A percentile compares a stretch with the other conserved stretches of the same genome.
These are phyloP conservation scores for Pterulicium gracile DNA, from an alignment of 1,284 basidiomycete species.

Conservation along the genomic window DNA sequence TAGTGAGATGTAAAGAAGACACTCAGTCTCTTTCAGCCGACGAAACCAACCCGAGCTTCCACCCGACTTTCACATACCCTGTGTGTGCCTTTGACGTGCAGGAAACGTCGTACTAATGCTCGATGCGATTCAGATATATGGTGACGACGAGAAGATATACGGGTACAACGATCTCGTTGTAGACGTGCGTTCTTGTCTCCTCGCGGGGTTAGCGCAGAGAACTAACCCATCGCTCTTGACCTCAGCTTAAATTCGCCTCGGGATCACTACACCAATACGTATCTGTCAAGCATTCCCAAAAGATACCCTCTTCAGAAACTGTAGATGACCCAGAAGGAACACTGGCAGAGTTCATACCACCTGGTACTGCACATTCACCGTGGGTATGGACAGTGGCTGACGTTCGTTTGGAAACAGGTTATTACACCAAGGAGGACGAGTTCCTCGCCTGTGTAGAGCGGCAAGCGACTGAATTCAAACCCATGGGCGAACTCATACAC, in stretches of 20 bases:
- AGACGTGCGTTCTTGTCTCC: slow-evolving; percentile 44
- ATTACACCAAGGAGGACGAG: slow-evolving; percentile 50
- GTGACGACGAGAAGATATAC: slow-evolving; percentile 94
- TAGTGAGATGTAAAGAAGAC: slow-evolving; percentile 5
- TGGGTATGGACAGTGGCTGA: neutral
- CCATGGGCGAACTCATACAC: slow-evolving; percentile 66
- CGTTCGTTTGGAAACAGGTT: slow-evolving; percentile 30
- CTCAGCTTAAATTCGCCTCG: slow-evolving; percentile 72
- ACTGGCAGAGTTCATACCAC: slow-evolving; percentile 71
- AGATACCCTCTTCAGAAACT: slow-evolving; percentile 60
- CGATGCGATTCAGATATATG: slow-evolving; percentile 58
- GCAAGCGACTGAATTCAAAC: slow-evolving; percentile 68
- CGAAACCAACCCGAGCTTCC: slow-evolving; percentile 55
- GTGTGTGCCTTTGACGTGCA: slow-evolving; percentile 28
- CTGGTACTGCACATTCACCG: slow-evolving; percentile 31
- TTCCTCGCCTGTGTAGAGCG: slow-evolving; percentile 64
- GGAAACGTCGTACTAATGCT: neutral
- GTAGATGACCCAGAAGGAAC: slow-evolving; percentile 83
- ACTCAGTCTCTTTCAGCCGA: slow-evolving; percentile 57
- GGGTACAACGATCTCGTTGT: slow-evolving; percentile 81
- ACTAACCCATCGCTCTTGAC: neutral
- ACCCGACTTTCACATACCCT: slow-evolving; percentile 83
- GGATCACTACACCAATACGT: slow-evolving; percentile 78
- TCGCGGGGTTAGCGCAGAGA: slow-evolving; percentile 3
- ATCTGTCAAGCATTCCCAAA: slow-evolving; percentile 54